Conservation (phyloP, 1,284 basidiomycete species). For the Ceratobasidium papillatum region DNA sequence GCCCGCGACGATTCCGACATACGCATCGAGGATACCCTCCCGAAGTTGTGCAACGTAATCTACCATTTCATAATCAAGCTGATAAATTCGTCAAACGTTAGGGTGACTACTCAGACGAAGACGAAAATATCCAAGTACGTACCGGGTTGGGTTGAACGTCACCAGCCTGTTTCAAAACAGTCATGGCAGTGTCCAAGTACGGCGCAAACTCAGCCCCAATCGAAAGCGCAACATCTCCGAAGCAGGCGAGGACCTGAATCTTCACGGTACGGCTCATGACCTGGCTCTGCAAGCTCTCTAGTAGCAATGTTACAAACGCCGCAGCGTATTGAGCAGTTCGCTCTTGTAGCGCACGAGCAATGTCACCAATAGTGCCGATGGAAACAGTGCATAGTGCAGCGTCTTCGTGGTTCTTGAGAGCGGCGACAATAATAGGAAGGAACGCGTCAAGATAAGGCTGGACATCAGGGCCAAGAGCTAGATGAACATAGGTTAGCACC, state of each 20-base stretch:
- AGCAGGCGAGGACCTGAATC: slow-evolving; percentile 93
- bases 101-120: slow-evolving; percentile 40
- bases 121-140: slow-evolving; percentile 54
- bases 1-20: slow-evolving; percentile 92
- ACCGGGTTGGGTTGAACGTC: slow-evolving; percentile 85
- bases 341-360: slow-evolving; percentile 91
- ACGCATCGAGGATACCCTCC: slow-evolving; percentile 96
- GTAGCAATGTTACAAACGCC: slow-evolving; percentile 88
- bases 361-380: slow-evolving; percentile 94
- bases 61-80: slow-evolving; percentile 88
- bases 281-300: slow-evolving; percentile 92
- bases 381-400: slow-evolving; percentile 95
- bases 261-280: slow-evolving; percentile 94
- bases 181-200: slow-evolving; percentile 90
- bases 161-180: slow-evolving; percentile 90
- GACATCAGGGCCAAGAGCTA: slow-evolving; percentile 86
- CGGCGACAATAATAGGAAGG: slow-evolving; percentile 88
- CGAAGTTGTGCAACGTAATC: slow-evolving; percentile 93
- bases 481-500: slow-evolving; percentile 18
- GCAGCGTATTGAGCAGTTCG: slow-evolving; percentile 83
- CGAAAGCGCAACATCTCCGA: slow-evolving; percentile 96
- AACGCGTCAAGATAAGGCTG: slow-evolving; percentile 91
- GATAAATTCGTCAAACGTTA: slow-evolving; percentile 1
- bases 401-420: slow-evolving; percentile 93
- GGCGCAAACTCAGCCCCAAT: slow-evolving; percentile 89